Evolutionary conservation across 495 filamentous ascomycete genomes (phyloP).

Genomic region (Annulohypoxylon moriforme): DNA sequence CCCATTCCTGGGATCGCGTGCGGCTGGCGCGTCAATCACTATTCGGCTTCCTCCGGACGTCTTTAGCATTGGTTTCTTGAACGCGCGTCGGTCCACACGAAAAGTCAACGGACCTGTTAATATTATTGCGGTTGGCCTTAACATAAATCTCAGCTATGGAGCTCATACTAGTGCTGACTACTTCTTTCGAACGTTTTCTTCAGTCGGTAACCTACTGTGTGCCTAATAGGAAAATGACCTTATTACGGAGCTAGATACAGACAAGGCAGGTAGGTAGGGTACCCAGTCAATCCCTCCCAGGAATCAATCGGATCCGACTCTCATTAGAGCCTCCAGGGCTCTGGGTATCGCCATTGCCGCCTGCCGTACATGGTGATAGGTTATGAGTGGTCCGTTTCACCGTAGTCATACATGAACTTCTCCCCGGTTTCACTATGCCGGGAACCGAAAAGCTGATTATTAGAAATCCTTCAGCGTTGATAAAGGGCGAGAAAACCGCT

Average conservation of each 20-base stretch:
- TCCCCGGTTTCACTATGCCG: slow-evolving; percentile 39
- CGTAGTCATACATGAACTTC: slow-evolving; percentile 28
- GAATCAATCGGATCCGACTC: neutral
- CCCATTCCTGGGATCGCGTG: slow-evolving; percentile 40
- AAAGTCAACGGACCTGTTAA: neutral
- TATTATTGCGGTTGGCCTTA: neutral
- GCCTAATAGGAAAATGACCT: neutral
- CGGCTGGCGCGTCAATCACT: slow-evolving; percentile 40
- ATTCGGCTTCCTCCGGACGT: slow-evolving; percentile 43
- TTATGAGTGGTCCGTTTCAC: slow-evolving; percentile 35
- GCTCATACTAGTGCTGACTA: neutral
- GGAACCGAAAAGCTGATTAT: slow-evolving; percentile 31
- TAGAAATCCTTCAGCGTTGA: neutral
- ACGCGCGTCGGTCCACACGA: slow-evolving; percentile 36
- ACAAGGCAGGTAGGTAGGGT: slow-evolving; percentile 7
- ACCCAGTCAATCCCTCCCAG: neutral
- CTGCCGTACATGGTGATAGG: slow-evolving; percentile 23
- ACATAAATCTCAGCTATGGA: neutral
- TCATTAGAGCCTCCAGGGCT: neutral
- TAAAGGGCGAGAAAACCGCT: slow-evolving; percentile 3
- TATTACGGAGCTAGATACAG: slow-evolving; percentile 14
- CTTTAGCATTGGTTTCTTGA: slow-evolving; percentile 21
- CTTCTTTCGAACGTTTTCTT: neutral
- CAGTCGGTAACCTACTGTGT: neutral
- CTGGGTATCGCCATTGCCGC: slow-evolving; percentile 4